Evolutionary conservation across 768 basidiomycete genomes (phyloP).

Genomic region (Tylopilus rubrobrunneus): DNA sequence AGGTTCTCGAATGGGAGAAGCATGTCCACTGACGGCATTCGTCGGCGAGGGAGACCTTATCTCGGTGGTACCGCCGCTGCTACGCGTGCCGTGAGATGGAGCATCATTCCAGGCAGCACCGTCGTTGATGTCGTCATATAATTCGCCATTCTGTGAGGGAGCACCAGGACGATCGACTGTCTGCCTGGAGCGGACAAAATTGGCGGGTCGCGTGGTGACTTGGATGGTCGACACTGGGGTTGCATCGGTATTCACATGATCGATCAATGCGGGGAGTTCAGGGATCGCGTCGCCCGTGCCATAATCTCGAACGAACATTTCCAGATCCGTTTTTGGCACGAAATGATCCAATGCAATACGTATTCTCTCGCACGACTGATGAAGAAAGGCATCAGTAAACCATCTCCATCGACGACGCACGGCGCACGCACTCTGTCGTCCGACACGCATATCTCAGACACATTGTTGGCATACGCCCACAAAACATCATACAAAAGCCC

Average conservation of each 20-base stretch:
- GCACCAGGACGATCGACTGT: slow-evolving; percentile 25
- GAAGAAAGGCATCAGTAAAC: not conserved
- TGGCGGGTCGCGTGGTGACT: slow-evolving; percentile 53
- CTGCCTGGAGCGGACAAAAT: slow-evolving; percentile 44
- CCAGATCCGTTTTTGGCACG: slow-evolving; percentile 84
- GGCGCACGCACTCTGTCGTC: slow-evolving; percentile 41
- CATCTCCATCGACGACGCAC: not conserved
- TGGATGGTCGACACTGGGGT: slow-evolving; percentile 56
- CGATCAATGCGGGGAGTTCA: slow-evolving; percentile 85
- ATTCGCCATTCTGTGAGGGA: slow-evolving; percentile 41
- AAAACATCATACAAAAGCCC: no score
- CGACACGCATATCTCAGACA: no score
- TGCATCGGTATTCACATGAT: slow-evolving; percentile 67
- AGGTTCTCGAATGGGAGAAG: slow-evolving; percentile 21
- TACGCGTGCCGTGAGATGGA: no score
- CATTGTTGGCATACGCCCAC: no score
- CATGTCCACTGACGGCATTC: slow-evolving; percentile 30
- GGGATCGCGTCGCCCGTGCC: slow-evolving; percentile 88
- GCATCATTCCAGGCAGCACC: slow-evolving; percentile 46
- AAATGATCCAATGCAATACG: slow-evolving; percentile 84
- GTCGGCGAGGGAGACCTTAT: slow-evolving; percentile 27
- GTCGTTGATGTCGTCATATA: slow-evolving; percentile 49
- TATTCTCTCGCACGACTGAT: slow-evolving; percentile 86
- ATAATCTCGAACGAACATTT: slow-evolving; percentile 82
- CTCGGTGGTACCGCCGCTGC: not conserved